Evolutionary conservation across 208 protist genomes (phyloP), one percentile per base, ranked within the genome.

Genomic region (Acanthamoeba lenticulata): DNA sequence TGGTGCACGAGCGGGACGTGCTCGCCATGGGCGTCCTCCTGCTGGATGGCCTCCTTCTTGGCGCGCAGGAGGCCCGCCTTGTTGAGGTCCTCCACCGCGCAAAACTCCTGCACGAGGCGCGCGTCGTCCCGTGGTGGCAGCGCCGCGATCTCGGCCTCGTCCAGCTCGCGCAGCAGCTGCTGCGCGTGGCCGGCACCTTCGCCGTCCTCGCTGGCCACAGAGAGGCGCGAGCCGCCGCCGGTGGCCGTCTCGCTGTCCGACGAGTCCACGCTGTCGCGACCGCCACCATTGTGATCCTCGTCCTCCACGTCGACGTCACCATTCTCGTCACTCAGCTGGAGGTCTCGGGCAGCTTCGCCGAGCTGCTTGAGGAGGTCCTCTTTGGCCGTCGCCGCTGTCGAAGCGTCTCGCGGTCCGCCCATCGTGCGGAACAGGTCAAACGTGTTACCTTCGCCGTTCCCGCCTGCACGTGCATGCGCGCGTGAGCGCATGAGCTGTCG

Each of bases 301-400:
- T n/a, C n/a, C 44, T 49, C 27, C 77, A 86, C 27, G 45, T 86
- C 77, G n/a, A 40, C 77, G n/a, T 57, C 57, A 19, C 36, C 77
- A 4, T 49, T 57, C 3, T 44, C 77, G 13, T 86, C 77, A 3
- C n/a, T 42, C 42, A 83, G 42, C 36, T 83, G 40, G 15, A 90
- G 40, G 34, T 38, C 52, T 29, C 67, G 62, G 44, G 83, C 83
- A 17, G 85, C 85, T 27, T 91, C 85, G 38, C 72, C 85, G 34
- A 91, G 55, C 85, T 91, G 85, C 42, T 91, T 91, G 57, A 91
- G 85, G 15, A 91, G 85, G 34, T 91, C 85, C n/a, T 91, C 85
- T 34, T 91, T 91, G 85, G 85, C 38, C 17, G 49, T 72, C 13
- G 67, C 57, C 29, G 19, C 49, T 27, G 21, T 55, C 24, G n/a